phyloP scores from a whole-genome alignment of 2,329 filamentous ascomycete species.

The Cytospora schulzeri region DNA sequence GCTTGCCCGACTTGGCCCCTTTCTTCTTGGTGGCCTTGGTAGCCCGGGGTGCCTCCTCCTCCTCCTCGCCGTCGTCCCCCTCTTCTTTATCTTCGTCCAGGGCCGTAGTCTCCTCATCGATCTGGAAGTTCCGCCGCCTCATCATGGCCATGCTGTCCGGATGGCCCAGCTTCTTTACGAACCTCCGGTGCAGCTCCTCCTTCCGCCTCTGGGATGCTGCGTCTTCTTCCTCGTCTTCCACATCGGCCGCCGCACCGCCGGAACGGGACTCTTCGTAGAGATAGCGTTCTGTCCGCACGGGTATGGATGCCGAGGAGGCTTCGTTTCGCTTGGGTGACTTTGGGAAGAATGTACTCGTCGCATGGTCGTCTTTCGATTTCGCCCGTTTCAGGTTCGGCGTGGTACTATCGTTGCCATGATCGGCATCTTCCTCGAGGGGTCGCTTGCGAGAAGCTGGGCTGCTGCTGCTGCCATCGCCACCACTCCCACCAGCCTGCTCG shows the following conservation, averaged over 20 bases:
- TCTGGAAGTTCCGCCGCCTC: conserved; percentile 59
- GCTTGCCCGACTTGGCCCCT: conserved; percentile 68
- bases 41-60: conserved; percentile 50
- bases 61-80: conserved; percentile 57
- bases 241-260: conserved; percentile 42
- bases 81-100: conserved; percentile 54
- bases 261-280: conserved; percentile 50
- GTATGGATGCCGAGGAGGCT: neutral
- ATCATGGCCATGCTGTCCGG: conserved; percentile 77
- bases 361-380: conserved; percentile 45
- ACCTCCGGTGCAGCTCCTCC: conserved; percentile 76
- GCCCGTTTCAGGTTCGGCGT: conserved; percentile 48
- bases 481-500: conserved; percentile 25
- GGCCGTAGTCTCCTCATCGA: conserved; percentile 54
- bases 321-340: conserved; percentile 36
- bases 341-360: conserved; percentile 42
- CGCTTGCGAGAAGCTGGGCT: conserved; percentile 49
- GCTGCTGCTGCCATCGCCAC: conserved; percentile 3
- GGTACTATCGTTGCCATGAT: conserved; percentile 46
- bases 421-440: conserved; percentile 50
- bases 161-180: conserved; percentile 86
- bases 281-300: conserved; percentile 51
- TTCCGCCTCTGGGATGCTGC: conserved; percentile 58
- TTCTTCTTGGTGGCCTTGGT: conserved; percentile 64
- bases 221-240: conserved; percentile 42